Evolutionary conservation across 2,329 filamentous ascomycete species (phyloP).

Genomic region (Myrmaecium sp.): DNA sequence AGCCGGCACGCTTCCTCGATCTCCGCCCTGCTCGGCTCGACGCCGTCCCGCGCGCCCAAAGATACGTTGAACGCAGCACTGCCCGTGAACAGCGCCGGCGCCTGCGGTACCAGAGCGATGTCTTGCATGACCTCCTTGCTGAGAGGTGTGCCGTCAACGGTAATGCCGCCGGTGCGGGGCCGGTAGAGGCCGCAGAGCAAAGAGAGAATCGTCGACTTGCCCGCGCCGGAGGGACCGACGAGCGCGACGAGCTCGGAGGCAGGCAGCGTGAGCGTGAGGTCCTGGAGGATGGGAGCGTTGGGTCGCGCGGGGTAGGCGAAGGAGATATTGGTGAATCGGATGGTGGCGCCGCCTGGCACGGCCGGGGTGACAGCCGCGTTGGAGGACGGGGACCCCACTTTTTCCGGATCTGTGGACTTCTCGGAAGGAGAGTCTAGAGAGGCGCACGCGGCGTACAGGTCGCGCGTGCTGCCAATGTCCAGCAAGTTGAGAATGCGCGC

Average conservation of each 20-base stretch:
- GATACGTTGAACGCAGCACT: slow-evolving; percentile 30
- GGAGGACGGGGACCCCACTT: no score
- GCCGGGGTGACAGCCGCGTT: background rate
- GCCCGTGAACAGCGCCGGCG: slow-evolving; percentile 31
- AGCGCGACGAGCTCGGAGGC: slow-evolving; percentile 46
- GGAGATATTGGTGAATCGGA: slow-evolving; percentile 40
- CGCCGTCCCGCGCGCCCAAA: slow-evolving; percentile 33
- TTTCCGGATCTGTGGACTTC: background rate
- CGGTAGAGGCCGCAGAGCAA: slow-evolving; percentile 38
- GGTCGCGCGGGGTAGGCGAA: slow-evolving; percentile 52
- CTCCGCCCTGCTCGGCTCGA: slow-evolving; percentile 39
- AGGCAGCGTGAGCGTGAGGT: slow-evolving; percentile 38
- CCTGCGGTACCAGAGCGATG: slow-evolving; percentile 31
- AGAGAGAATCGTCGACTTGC: slow-evolving; percentile 47
- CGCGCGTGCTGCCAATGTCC: slow-evolving; percentile 13
- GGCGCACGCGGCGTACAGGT: background rate
- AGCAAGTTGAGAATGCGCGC: slow-evolving; percentile 34
- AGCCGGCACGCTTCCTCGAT: slow-evolving; percentile 49
- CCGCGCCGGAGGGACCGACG: slow-evolving; percentile 48
- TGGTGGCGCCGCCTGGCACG: slow-evolving; percentile 15
- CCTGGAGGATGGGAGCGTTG: slow-evolving; percentile 38
- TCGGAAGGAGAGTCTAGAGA: background rate
- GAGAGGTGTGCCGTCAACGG: slow-evolving; percentile 35
- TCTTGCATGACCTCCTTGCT: slow-evolving; percentile 25
- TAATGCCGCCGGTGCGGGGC: slow-evolving; percentile 31